These are phyloP conservation scores for Teratosphaeriaceae sp. DNA, from an alignment of 2,329 filamentous ascomycete species.

Conservation along the genomic window DNA sequence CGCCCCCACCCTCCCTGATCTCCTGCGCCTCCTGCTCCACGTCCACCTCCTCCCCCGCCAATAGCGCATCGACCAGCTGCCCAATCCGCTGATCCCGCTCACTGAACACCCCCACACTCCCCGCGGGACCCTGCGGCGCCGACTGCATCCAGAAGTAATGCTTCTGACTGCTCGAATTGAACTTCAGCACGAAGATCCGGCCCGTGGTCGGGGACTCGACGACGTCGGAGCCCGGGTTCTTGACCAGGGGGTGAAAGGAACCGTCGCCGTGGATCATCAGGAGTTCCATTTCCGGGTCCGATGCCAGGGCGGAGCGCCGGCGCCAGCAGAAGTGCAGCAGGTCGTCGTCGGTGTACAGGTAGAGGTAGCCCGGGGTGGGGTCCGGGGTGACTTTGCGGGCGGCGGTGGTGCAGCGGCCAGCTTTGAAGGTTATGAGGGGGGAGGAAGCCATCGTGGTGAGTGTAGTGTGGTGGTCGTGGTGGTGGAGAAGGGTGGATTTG, in stretches of 20 bases:
- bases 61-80: conserved; percentile 72
- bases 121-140: conserved; percentile 64
- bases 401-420: conserved; percentile 66
- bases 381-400: conserved; percentile 64
- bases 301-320: conserved; percentile 62
- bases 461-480: background rate
- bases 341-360: conserved; percentile 89
- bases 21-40: conserved; percentile 60
- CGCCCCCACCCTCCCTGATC: conserved; percentile 29
- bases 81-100: conserved; percentile 80
- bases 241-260: conserved; percentile 61
- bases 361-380: conserved; percentile 75
- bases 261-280: conserved; percentile 91
- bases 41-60: conserved; percentile 86
- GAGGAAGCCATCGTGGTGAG: conserved; percentile 57
- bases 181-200: conserved; percentile 89
- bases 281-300: conserved; percentile 75
- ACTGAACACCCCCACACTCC: conserved; percentile 72
- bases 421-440: conserved; percentile 94
- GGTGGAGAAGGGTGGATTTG: background rate
- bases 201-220: conserved; percentile 67
- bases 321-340: conserved; percentile 98
- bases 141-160: conserved; percentile 97
- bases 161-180: conserved; percentile 82
- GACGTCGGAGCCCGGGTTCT: conserved; percentile 43